Conservation (phyloP, 305 asterid species). For the Fraxinus dipetala region DNA sequence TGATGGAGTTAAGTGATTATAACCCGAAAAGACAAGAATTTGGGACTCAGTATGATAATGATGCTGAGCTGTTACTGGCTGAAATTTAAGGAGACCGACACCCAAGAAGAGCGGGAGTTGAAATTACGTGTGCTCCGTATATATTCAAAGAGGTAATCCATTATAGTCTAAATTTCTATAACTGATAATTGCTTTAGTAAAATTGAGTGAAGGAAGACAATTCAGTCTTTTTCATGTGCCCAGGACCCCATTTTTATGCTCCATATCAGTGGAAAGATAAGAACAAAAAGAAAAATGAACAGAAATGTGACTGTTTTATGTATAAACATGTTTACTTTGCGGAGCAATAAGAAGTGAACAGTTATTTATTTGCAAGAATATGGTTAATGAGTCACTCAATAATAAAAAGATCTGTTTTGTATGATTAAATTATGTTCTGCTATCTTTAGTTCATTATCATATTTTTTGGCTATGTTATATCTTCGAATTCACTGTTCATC, state of each 20-base stretch:
- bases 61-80: conserved; percentile 67
- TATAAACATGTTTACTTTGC: not conserved
- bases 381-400: not conserved
- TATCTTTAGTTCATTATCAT: not conserved
- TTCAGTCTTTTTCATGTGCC: not conserved
- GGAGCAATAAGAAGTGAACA: not conserved
- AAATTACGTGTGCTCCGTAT: conserved; percentile 65
- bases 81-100: conserved; percentile 75
- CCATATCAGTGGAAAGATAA: not conserved
- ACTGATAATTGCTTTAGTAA: conserved; percentile 1
- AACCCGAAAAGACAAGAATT: conserved; percentile 63
- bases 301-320: not conserved
- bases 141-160: conserved; percentile 61
- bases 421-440: conserved; percentile 1
- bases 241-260: not conserved
- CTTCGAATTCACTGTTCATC: conserved; percentile 9
- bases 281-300: not conserved
- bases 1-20: conserved; percentile 60
- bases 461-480: not conserved
- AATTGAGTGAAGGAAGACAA: not conserved
- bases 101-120: conserved; percentile 64
- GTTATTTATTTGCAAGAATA: not conserved
- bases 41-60: conserved; percentile 73
- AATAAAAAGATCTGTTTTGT: not conserved
- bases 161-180: not conserved